Evolutionary conservation across 345 rosid species (phyloP).

Genomic region (Eucalyptus erythrocorys): DNA sequence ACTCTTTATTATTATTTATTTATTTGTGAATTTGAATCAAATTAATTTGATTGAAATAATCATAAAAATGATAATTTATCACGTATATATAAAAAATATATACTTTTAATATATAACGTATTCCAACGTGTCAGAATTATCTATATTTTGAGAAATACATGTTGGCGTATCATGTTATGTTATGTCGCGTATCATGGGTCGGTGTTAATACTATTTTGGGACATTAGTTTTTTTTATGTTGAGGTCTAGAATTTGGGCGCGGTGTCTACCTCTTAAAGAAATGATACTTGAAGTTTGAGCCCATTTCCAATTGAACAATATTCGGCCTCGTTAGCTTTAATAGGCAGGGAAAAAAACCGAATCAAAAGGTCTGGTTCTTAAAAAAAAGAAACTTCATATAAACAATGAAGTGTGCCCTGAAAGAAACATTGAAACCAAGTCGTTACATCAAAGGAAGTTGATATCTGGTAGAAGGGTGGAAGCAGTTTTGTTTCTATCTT

Average conservation of each 20-base stretch:
- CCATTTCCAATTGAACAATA: not conserved
- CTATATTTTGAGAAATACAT: no score
- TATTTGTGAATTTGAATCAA: no score
- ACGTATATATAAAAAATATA: no score
- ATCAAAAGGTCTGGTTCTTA: not conserved
- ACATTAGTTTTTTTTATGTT: no score
- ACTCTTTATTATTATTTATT: no score
- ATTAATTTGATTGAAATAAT: no score
- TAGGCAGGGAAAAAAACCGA: not conserved
- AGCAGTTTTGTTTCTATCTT: not conserved
- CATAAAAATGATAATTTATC: no score
- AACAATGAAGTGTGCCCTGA: not conserved
- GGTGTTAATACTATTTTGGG: no score
- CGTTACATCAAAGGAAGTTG: not conserved
- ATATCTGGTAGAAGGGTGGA: not conserved
- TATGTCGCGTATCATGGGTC: fast-evolving
- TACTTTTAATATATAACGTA: no score
- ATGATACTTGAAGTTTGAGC: not conserved
- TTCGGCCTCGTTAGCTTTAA: not conserved
- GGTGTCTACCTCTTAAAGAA: no score
- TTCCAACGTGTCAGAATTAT: fast-evolving
- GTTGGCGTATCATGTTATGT: no score
- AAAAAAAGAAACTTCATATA: not conserved
- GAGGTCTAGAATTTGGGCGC: no score
- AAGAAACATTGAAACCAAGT: not conserved